These are phyloP conservation scores for Fusarium agapanthi DNA, from an alignment of 2,329 filamentous ascomycete species.

Conservation along the genomic window DNA sequence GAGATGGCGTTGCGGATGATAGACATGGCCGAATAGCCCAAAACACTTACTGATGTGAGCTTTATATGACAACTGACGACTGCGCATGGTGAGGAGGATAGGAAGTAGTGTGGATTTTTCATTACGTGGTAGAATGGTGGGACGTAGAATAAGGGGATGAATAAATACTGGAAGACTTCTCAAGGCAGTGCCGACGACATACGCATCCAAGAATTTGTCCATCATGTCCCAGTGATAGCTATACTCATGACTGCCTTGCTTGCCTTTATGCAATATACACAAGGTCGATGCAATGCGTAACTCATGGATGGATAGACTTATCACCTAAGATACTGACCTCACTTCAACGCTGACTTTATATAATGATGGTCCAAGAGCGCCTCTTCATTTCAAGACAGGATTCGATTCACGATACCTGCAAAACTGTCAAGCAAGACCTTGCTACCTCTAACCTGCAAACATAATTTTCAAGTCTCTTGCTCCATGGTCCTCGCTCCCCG, in stretches of 20 bases:
- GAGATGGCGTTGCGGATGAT: slow-evolving; percentile 43
- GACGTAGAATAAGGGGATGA: background rate
- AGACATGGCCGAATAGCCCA: slow-evolving; percentile 34
- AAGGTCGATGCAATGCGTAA: background rate
- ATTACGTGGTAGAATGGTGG: background rate
- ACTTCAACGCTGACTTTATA: background rate
- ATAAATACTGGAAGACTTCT: background rate
- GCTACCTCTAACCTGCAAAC: background rate
- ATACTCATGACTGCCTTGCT: background rate
- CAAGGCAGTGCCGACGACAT: background rate
- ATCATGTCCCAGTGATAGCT: background rate
- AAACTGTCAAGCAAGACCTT: background rate
- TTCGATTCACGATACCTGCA: slow-evolving; percentile 12
- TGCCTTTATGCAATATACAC: background rate
- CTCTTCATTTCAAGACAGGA: slow-evolving; percentile 18
- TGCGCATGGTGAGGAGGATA: background rate
- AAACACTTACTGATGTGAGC: slow-evolving; percentile 13
- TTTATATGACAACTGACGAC: slow-evolving; percentile 29
- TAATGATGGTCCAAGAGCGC: background rate
- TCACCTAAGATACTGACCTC: background rate
- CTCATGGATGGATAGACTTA: background rate
- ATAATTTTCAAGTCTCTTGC: background rate
- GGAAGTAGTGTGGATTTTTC: background rate
- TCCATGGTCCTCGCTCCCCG: background rate
- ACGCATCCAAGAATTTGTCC: background rate